Percentiles rank a stretch among this genome's conserved stretches.
These are phyloP conservation scores for Linnemannia schmuckeri DNA, from an alignment of 192 early-diverging fungal genomes.

Conservation along the genomic window DNA sequence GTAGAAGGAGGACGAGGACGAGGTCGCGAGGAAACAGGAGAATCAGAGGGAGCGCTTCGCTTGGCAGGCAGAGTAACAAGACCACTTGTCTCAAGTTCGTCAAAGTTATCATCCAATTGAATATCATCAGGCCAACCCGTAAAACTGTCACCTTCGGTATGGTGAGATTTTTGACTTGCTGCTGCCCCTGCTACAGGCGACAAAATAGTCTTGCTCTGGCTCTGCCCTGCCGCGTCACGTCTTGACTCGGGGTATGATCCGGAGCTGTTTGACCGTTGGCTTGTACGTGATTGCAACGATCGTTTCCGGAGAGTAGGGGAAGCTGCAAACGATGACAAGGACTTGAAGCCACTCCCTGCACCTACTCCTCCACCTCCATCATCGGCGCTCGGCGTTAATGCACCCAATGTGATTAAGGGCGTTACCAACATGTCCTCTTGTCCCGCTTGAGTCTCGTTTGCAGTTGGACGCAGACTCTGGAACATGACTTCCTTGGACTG, in stretches of 20 bases:
- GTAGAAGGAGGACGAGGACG: not conserved
- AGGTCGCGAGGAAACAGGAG: not conserved
- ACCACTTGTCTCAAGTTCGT: slow-evolving; percentile 5
- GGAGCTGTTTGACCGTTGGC: slow-evolving; percentile 3
- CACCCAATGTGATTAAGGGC: slow-evolving; percentile 6
- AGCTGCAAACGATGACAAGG: slow-evolving; percentile 37
- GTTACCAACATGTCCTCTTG: not conserved
- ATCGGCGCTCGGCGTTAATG: slow-evolving; percentile 3
- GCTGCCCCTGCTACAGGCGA: not conserved
- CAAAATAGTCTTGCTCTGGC: not conserved
- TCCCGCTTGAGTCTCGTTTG: not conserved
- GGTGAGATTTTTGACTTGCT: not conserved
- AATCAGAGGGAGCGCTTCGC: not conserved
- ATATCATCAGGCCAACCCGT: slow-evolving; percentile 37
- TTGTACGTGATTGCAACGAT: not conserved
- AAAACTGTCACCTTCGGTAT: not conserved
- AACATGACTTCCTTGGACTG: slow-evolving; percentile 23
- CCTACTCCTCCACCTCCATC: not conserved
- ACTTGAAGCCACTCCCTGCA: not conserved
- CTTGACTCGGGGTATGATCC: not conserved
- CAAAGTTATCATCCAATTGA: slow-evolving; percentile 19
- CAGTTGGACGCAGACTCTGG: slow-evolving; percentile 32
- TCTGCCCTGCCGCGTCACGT: not conserved
- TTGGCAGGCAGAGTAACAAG: not conserved
- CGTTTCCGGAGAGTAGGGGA: slow-evolving; percentile 30